phyloP scores from a whole-genome alignment of 306 rosid genomes.

The Ceratonia siliqua region DNA sequence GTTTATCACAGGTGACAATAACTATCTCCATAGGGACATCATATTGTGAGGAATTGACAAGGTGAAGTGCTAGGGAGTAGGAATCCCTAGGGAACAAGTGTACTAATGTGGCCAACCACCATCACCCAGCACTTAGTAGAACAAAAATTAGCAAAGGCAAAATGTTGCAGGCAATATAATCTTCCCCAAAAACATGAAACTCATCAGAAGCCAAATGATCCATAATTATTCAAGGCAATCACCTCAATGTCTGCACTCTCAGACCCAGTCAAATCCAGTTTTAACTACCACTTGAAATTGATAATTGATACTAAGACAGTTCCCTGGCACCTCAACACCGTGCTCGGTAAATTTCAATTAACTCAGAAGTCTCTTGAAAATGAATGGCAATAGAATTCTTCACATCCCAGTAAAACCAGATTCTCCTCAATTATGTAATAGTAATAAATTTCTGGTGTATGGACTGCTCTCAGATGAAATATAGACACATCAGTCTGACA shows the following conservation, averaged over 20 bases:
- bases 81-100: neutral
- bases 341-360: neutral
- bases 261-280: neutral
- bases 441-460: neutral
- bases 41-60: neutral
- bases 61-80: neutral
- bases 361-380: neutral
- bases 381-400: neutral
- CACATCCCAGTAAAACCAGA: too few species aligned
- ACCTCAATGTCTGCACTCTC: neutral
- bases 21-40: neutral
- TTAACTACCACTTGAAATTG: neutral
- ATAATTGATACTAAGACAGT: neutral
- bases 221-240: neutral
- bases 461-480: neutral
- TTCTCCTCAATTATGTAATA: too few species aligned
- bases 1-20: neutral
- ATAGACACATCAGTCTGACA: slow-evolving; percentile 5
- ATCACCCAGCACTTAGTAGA: neutral
- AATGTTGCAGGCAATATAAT: neutral
- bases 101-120: neutral
- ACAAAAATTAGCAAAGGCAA: neutral
- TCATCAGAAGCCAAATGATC: neutral
- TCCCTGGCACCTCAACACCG: neutral
- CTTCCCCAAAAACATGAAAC: neutral